A percentile compares a stretch with the other conserved stretches of the same genome.
Conservation (phyloP, 208 protist genomes). For the Wallacemonas sp. region DNA sequence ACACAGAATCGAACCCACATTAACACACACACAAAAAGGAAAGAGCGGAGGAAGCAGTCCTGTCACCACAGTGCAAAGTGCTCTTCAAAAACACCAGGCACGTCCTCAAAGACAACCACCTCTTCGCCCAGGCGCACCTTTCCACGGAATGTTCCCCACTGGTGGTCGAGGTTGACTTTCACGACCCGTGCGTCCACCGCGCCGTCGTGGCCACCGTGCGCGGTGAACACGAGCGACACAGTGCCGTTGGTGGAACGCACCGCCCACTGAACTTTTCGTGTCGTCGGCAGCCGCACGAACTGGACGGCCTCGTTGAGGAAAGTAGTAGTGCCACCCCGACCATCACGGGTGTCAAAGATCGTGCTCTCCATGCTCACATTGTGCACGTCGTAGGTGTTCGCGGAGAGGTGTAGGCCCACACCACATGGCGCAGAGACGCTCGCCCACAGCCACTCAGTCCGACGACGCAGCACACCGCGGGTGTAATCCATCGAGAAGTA, state of each 20-base stretch:
- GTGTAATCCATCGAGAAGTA: conserved; percentile 49
- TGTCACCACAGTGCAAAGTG: conserved; percentile 37
- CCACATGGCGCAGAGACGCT: conserved; percentile 18
- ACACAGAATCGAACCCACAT: too few species aligned
- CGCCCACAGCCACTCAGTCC: conserved; percentile 40
- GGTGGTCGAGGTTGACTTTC: conserved; percentile 31
- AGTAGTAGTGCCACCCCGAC: not conserved
- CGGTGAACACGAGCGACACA: conserved; percentile 27
- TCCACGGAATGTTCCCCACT: conserved; percentile 39
- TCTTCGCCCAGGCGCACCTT: conserved; percentile 5
- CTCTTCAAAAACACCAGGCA: conserved; percentile 37
- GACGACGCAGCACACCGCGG: conserved; percentile 33
- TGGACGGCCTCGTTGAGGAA: conserved; percentile 23
- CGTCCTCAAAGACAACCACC: conserved; percentile 14
- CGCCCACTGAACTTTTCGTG: conserved; percentile 14
- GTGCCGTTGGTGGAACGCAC: conserved; percentile 13
- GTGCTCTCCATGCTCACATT: conserved; percentile 33
- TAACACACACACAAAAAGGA: too few species aligned
- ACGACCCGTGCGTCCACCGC: conserved; percentile 19
- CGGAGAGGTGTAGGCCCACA: conserved; percentile 42
- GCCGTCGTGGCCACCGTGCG: conserved; percentile 25
- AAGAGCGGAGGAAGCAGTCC: too few species aligned
- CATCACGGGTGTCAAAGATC: conserved; percentile 11
- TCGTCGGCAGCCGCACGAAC: conserved; percentile 9
- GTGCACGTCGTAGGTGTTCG: conserved; percentile 33